Percentiles rank a stretch among this genome's conserved stretches.
Evolutionary conservation across 1,284 basidiomycete genomes (phyloP).

Genomic region (Fomes fomentarius): DNA sequence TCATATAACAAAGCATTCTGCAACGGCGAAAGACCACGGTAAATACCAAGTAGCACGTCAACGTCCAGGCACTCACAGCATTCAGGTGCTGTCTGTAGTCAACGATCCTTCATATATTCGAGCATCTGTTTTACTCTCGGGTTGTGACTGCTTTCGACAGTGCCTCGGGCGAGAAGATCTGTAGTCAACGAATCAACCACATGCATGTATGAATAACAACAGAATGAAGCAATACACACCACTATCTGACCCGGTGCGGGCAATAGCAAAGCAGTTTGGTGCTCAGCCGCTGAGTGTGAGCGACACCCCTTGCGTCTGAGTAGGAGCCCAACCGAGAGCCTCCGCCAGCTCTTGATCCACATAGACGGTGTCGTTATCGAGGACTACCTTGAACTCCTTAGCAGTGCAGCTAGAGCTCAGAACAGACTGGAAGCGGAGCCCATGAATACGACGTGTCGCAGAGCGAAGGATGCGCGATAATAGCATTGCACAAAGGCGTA

Average conservation of each 20-base stretch:
- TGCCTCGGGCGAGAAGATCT: slow-evolving; percentile 20
- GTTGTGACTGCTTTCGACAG: slow-evolving; percentile 18
- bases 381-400: slow-evolving; percentile 26
- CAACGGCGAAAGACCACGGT: no score
- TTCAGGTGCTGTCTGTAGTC: no score
- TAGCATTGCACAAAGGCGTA: no score
- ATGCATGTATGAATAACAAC: background rate
- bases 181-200: background rate
- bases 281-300: slow-evolving; percentile 27
- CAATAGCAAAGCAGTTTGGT: slow-evolving; percentile 29
- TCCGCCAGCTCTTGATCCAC: slow-evolving; percentile 25
- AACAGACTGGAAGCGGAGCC: background rate
- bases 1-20: no score
- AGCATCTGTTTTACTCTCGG: slow-evolving; percentile 14
- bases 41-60: no score
- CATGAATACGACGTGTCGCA: no score
- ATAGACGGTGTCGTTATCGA: slow-evolving; percentile 30
- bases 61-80: no score
- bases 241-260: slow-evolving; percentile 25
- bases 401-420: background rate
- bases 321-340: slow-evolving; percentile 25
- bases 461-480: no score
- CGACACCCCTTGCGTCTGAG: slow-evolving; percentile 6
- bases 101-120: slow-evolving; percentile 21
- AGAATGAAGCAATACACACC: slow-evolving; percentile 11